Evolutionary conservation across 2,329 filamentous ascomycete species (phyloP).

Genomic region (Pyrenochaeta sp.): DNA sequence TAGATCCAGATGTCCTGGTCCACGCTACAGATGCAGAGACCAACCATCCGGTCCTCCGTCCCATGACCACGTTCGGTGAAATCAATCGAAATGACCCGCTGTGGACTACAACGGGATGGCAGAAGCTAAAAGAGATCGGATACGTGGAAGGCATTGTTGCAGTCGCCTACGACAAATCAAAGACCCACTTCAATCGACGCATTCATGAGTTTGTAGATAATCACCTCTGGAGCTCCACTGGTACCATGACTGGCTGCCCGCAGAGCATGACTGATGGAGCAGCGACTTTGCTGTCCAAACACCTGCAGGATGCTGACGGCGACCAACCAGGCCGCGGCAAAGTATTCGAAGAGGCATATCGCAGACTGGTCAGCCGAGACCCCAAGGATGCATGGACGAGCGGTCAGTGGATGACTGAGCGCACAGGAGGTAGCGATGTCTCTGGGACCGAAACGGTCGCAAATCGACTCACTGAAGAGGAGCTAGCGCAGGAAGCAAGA

Average conservation of each 20-base stretch:
- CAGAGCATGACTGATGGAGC: conserved; percentile 73
- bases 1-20: conserved; percentile 26
- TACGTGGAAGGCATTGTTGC: conserved; percentile 66
- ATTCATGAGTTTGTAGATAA: conserved; percentile 66
- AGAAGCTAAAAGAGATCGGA: conserved; percentile 66
- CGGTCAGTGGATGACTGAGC: conserved; percentile 81
- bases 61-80: conserved; percentile 67
- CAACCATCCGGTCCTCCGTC: conserved; percentile 68
- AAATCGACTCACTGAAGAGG: conserved; percentile 19
- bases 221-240: conserved; percentile 67
- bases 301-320: conserved; percentile 28
- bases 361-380: conserved; percentile 63
- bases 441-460: conserved; percentile 72
- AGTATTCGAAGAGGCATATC: conserved; percentile 62
- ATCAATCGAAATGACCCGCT: conserved; percentile 63
- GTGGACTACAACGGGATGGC: conserved; percentile 72
- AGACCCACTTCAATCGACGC: conserved; percentile 62
- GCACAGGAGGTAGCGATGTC: conserved; percentile 73
- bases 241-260: conserved; percentile 69
- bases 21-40: conserved; percentile 68
- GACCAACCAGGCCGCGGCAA: conserved; percentile 39
- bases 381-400: conserved; percentile 68
- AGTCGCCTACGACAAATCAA: conserved; percentile 64
- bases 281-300: conserved; percentile 29
- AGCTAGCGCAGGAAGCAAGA: conserved; percentile 30